Evolutionary conservation across 2,329 filamentous ascomycete species (phyloP).

Genomic region (Pseudopithomyces chartarum): DNA sequence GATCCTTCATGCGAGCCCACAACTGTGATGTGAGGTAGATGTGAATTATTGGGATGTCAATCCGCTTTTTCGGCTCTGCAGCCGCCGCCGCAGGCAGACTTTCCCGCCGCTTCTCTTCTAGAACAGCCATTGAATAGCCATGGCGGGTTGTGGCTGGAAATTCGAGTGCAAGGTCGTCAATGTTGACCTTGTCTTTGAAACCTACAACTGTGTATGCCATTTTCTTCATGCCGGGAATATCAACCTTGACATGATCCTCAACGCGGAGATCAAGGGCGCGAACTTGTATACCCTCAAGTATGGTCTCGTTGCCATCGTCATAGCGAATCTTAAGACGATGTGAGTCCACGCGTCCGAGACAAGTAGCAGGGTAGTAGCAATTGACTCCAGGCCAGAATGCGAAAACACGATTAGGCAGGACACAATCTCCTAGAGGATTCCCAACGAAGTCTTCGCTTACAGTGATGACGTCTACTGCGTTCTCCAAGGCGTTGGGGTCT

Average conservation of each 20-base stretch:
- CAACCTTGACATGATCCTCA: slow-evolving; percentile 55
- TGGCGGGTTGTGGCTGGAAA: slow-evolving; percentile 47
- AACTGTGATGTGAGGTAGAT: slow-evolving; percentile 53
- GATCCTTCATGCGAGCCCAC: slow-evolving; percentile 48
- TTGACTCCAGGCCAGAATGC: slow-evolving; percentile 60
- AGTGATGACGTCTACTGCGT: slow-evolving; percentile 5
- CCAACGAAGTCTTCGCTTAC: slow-evolving; percentile 17
- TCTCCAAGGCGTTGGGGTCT: slow-evolving; percentile 15
- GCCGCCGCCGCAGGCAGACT: slow-evolving; percentile 36
- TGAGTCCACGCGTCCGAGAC: slow-evolving; percentile 52
- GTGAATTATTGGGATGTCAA: slow-evolving; percentile 47
- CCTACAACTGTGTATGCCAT: slow-evolving; percentile 50
- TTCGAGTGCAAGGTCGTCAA: slow-evolving; percentile 26
- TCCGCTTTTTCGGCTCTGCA: slow-evolving; percentile 22
- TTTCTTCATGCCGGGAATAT: slow-evolving; percentile 50
- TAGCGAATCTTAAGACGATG: slow-evolving; percentile 54
- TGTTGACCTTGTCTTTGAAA: slow-evolving; percentile 46
- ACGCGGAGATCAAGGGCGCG: slow-evolving; percentile 49
- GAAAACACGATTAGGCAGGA: slow-evolving; percentile 60
- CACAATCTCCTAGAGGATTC: slow-evolving; percentile 26
- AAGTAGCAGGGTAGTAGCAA: slow-evolving; percentile 65
- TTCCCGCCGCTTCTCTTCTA: slow-evolving; percentile 48
- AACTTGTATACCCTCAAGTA: slow-evolving; percentile 47
- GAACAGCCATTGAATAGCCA: slow-evolving; percentile 47
- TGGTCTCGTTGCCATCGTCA: slow-evolving; percentile 52